phyloP scores from a whole-genome alignment of 345 rosid genomes.

The Kandelia obovata region DNA sequence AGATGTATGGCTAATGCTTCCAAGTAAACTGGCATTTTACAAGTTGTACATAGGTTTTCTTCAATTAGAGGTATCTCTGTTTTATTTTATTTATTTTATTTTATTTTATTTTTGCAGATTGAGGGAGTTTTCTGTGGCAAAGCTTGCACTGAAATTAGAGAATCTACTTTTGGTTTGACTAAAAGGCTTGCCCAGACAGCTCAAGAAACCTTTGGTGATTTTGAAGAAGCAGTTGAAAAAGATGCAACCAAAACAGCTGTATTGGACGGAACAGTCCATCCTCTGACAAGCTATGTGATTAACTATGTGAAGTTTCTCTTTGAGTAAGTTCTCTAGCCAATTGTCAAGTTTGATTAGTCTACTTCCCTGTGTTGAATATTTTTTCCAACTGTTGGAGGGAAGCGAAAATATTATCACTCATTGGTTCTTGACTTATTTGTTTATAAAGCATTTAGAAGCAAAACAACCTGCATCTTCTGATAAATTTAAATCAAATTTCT shows the following conservation, averaged over 20 bases:
- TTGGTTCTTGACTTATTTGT: too few relatives aligned
- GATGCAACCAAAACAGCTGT: slow-evolving; percentile 96
- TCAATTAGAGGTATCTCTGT: not conserved
- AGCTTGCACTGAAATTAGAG: slow-evolving; percentile 84
- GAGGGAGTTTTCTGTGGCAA: slow-evolving; percentile 76
- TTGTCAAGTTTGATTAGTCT: too few relatives aligned
- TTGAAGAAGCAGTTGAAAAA: slow-evolving; percentile 95
- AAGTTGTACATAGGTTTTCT: too few relatives aligned
- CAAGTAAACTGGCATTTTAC: too few relatives aligned
- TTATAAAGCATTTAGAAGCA: too few relatives aligned
- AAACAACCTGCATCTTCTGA: too few relatives aligned
- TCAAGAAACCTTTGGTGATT: slow-evolving; percentile 97
- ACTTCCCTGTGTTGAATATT: too few relatives aligned
- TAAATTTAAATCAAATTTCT: too few relatives aligned
- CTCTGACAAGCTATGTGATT: slow-evolving; percentile 95
- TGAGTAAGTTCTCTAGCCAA: slow-evolving; percentile 58
- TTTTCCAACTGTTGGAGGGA: too few relatives aligned
- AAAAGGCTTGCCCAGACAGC: slow-evolving; percentile 87
- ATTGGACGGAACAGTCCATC: slow-evolving; percentile 93
- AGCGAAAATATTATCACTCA: too few relatives aligned
- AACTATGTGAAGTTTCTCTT: slow-evolving; percentile 95
- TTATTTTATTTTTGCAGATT: slow-evolving; percentile 42
- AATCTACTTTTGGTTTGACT: slow-evolving; percentile 80
- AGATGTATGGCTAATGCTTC: slow-evolving; percentile 57
- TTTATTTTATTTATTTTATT: not conserved